Evolutionary conservation across 2,329 filamentous ascomycete species (phyloP).

Genomic region (Mariannaea sp.): DNA sequence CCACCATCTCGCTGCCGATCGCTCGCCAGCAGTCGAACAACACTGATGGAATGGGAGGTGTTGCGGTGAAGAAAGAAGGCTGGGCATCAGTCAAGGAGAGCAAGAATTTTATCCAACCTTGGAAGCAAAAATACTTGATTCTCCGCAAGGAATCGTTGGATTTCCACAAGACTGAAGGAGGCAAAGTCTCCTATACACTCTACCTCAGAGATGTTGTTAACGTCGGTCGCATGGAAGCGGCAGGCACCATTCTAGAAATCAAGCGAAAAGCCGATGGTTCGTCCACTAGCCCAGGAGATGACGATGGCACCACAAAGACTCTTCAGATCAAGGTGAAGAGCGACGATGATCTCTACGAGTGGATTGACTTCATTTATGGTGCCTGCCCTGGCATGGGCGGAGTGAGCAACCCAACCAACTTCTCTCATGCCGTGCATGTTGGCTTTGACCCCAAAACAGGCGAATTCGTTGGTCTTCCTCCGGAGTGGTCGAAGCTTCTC

Average conservation of each 20-base stretch:
- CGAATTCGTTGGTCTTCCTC: conserved; percentile 90
- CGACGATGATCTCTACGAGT: conserved; percentile 96
- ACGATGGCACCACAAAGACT: conserved; percentile 80
- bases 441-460: conserved; percentile 95
- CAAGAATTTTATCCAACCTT: conserved; percentile 78
- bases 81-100: conserved; percentile 91
- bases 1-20: conserved; percentile 72
- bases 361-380: conserved; percentile 98
- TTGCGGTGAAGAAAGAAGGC: conserved; percentile 79
- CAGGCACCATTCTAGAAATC: conserved; percentile 92
- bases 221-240: conserved; percentile 88
- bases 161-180: conserved; percentile 89
- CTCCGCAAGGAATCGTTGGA: conserved; percentile 91
- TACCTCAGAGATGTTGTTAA: conserved; percentile 85
- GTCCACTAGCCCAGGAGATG: conserved; percentile 73
- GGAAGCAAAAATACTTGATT: conserved; percentile 92
- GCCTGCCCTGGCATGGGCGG: conserved; percentile 97
- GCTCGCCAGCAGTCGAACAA: conserved; percentile 65
- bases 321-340: conserved; percentile 92
- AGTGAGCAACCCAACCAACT: conserved; percentile 98
- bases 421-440: conserved; percentile 95
- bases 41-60: conserved; percentile 67
- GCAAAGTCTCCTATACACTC: conserved; percentile 86
- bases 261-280: conserved; percentile 72
- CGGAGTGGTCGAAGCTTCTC: conserved; percentile 95